Evolutionary conservation across 106 monocot genomes (phyloP).

Genomic region (Dactylorhiza incarnata): DNA sequence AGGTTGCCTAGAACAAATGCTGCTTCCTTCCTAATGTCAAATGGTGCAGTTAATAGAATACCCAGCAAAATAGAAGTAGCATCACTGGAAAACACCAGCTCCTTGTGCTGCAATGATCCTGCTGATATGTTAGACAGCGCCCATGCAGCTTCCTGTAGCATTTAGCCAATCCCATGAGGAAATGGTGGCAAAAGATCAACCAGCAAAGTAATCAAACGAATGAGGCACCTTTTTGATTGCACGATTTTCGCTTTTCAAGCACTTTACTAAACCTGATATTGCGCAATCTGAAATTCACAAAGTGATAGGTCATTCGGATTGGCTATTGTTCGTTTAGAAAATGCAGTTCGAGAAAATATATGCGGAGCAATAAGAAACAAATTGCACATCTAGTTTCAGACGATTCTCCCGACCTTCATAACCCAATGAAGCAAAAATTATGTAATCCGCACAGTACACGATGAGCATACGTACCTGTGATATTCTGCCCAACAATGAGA

Average conservation of each 20-base stretch:
- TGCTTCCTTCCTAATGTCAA: constrained; percentile 83
- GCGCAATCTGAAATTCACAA: constrained; percentile 44
- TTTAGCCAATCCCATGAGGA: constrained; percentile 1
- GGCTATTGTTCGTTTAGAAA: too few relatives aligned
- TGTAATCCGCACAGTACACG: not conserved
- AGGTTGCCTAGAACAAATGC: constrained; percentile 88
- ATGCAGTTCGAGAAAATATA: too few relatives aligned
- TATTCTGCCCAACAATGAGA: constrained; percentile 52
- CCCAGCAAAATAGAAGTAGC: constrained; percentile 52
- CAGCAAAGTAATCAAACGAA: not conserved
- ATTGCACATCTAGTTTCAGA: too few relatives aligned
- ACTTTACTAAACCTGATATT: constrained; percentile 67
- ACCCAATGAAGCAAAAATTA: constrained; percentile 4
- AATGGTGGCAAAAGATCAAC: not conserved
- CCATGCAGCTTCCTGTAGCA: constrained; percentile 81
- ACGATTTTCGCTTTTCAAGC: constrained; percentile 73
- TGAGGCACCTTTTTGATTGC: constrained; percentile 73
- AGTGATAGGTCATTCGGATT: not conserved
- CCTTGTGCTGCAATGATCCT: constrained; percentile 76
- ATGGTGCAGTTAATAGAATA: constrained; percentile 59
- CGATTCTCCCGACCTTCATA: not conserved
- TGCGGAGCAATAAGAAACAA: too few relatives aligned
- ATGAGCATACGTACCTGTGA: constrained; percentile 39
- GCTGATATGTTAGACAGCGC: constrained; percentile 86
- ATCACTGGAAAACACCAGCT: constrained; percentile 60